Evolutionary conservation across 2,329 filamentous ascomycete species (phyloP).

Genomic region (Botrytis medusae): DNA sequence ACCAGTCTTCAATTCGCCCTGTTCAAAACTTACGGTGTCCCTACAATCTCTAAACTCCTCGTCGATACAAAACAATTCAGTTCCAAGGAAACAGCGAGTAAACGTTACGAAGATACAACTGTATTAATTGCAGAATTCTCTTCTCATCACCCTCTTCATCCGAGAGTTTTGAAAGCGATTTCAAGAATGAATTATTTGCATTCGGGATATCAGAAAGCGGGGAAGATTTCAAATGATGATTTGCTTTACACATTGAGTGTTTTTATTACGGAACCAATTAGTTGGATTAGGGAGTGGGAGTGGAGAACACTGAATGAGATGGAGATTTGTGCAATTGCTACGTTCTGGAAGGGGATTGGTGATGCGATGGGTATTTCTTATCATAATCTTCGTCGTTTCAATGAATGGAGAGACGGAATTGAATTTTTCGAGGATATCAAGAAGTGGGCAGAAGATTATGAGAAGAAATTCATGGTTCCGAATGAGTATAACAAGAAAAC

Average conservation of each 20-base stretch:
- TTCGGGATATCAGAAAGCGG: conserved; percentile 53
- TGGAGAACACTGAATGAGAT: conserved; percentile 68
- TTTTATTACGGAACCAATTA: conserved; percentile 64
- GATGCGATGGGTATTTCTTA: conserved; percentile 67
- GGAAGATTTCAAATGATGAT: conserved; percentile 61
- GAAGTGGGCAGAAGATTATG: conserved; percentile 56
- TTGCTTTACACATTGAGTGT: conserved; percentile 65
- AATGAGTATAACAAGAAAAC: conserved; percentile 49
- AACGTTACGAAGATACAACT: conserved; percentile 39
- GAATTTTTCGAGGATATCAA: conserved; percentile 53
- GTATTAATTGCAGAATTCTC: conserved; percentile 33
- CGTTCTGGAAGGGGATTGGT: conserved; percentile 70
- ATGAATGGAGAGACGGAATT: conserved; percentile 50
- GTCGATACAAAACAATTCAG: conserved; percentile 51
- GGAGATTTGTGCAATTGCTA: conserved; percentile 65
- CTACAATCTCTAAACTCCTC: conserved; percentile 52
- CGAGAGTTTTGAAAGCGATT: conserved; percentile 51
- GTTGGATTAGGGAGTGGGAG: conserved; percentile 65
- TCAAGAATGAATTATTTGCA: conserved; percentile 67
- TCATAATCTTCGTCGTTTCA: neutral
- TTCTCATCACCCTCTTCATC: conserved; percentile 29
- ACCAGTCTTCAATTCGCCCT: conserved; percentile 58
- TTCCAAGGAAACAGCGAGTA: conserved; percentile 47
- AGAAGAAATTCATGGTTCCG: conserved; percentile 58
- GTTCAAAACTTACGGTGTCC: conserved; percentile 60